Base-by-base conservation (phyloP, 2,329 filamentous ascomycete species). In the Cytospora piceicola region DNA sequence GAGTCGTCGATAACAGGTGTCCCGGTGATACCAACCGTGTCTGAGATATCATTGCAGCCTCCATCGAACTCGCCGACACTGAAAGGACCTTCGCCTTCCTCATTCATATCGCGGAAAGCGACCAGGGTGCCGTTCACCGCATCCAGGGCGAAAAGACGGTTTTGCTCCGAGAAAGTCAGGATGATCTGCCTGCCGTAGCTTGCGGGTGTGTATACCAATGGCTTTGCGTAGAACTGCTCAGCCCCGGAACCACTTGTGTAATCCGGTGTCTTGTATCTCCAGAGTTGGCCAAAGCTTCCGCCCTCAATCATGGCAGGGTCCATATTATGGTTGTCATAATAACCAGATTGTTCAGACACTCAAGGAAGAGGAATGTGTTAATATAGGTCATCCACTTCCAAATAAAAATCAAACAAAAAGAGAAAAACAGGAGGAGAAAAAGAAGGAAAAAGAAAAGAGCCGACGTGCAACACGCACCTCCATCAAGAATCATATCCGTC, bases 131-230 rank as follows among this genome's bases (percentile, higher is more conserved):
- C 85, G 0, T 83, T 86, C 69, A 82, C 82, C 0, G 83, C 83
- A 69, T 87, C 78, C 42, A 87, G 73, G 67, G 84, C 85, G 71
- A 86, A 85, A 8, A 87, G 72, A 57, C 85, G 85, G 72, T 87
- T 87, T 70, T 83, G 84, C 0, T 85, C 86, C 1, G 85, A 80
- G 17, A 86, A 73, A 68, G 83, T 87, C 46, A 88, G 78, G 60
- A 82, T 83, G 72, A 87, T 84, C 12, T 77, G 77, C 4, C 74
- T 74, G 24, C 78, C 78, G 27, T 77, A 76, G 17, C 71, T 75
- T n/a, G 49, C 54, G 5, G 82, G 79, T 1, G 85, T 88, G 73
- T 85, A 81, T 30, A 80, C 77, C 54, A 81, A 70, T 17, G 83
- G 83, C 69, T 84, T 79, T 29, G 83, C 66, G 75, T 81, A 78